A percentile compares a stretch with the other conserved stretches of the same genome.
Conservation (phyloP, 768 basidiomycete genomes). For the Russula abietina region DNA sequence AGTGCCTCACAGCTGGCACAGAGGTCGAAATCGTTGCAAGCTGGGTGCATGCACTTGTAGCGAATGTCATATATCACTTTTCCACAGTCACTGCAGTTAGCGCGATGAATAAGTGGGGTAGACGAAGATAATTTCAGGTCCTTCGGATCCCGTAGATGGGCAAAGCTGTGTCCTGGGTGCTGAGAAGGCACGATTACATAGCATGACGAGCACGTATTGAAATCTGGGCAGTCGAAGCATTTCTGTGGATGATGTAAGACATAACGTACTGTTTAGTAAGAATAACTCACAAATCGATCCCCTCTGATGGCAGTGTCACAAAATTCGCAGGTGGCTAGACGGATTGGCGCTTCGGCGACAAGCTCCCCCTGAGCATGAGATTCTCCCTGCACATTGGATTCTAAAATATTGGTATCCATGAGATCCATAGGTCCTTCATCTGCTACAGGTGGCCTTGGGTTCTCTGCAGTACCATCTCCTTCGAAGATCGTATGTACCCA, state of each 20-base stretch:
- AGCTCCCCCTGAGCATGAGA: neutral
- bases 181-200: slow-evolving; percentile 67
- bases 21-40: slow-evolving; percentile 76
- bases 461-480: slow-evolving; percentile 33
- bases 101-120: slow-evolving; percentile 38
- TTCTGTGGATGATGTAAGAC: slow-evolving; percentile 45
- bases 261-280: neutral
- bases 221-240: slow-evolving; percentile 79
- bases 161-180: slow-evolving; percentile 73
- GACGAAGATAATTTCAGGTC: slow-evolving; percentile 40
- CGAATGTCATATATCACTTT: slow-evolving; percentile 54
- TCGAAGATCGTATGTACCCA: slow-evolving; percentile 56
- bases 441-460: neutral
- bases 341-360: slow-evolving; percentile 35
- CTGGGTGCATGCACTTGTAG: slow-evolving; percentile 81
- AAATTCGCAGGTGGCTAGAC: slow-evolving; percentile 67
- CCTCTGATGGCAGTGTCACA: slow-evolving; percentile 70
- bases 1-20: slow-evolving; percentile 74
- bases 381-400: neutral
- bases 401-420: neutral
- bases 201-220: slow-evolving; percentile 67
- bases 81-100: slow-evolving; percentile 59
- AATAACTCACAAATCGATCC: slow-evolving; percentile 57
- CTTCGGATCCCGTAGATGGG: slow-evolving; percentile 47
- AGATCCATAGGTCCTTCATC: neutral